Base-by-base conservation (phyloP, 2,329 filamentous ascomycete genomes). In the Hymenotorrendiella dingleyae region DNA sequence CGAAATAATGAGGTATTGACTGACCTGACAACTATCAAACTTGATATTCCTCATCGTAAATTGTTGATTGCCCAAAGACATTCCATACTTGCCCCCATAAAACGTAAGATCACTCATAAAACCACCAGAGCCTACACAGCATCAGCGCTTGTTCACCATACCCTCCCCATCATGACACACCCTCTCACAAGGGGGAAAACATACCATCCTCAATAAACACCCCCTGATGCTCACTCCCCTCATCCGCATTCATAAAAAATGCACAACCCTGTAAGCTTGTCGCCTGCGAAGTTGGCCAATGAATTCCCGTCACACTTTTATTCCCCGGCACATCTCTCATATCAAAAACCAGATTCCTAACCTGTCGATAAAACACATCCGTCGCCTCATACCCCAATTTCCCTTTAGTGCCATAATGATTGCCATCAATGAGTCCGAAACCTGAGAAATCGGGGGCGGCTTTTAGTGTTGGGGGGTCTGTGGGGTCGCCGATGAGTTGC, bases 391-490 rank as follows among this genome's bases (percentile, higher is more conserved):
- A 85, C 76, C 80, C 84, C 68, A 86, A 86, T 49, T 62, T 66
- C 27, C 83, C 82, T 82, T 70, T 49, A 1, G 69, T 67, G 28
- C 75, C 63, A 64, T 96, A 96, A 0, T 88, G 88, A 58, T 96
- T 82, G 2, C 85, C 74, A 61, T 95, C 89, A 50, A 97, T 84
- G 36, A 97, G 77, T 28, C 84, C 89, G 70, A 95, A 90, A 39
- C 90, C 91, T 3, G 70, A 54, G 58, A 97, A 97, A 55, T 70
- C 69, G 30, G 79, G 60, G 1, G 78, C 64, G 2, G 84, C 83
- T 67, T 90, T 87, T 63, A 95, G 70, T 0, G 81, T 80, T 0
- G 91, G 88, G 5, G 82, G 64, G 48, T 43, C 32, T 30, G 53
- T 58, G 5, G 55, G 49, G 30, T 60, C 52, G 2, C 57, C 56